phyloP scores from a whole-genome alignment of 441 rosid species.

The Breynia disticha region DNA sequence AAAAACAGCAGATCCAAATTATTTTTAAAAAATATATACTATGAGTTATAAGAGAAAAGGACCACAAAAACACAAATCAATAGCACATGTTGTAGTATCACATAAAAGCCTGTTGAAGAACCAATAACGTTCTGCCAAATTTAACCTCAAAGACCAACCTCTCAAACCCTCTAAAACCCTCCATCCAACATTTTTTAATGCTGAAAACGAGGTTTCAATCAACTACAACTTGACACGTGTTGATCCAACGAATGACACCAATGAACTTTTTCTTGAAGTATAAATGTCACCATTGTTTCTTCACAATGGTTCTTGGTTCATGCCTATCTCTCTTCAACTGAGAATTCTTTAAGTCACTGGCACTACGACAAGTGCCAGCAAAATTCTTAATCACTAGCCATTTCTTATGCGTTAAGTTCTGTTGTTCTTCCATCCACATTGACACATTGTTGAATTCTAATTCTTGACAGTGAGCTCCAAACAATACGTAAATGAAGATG shows the following conservation, averaged over 20 bases:
- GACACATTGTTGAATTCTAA: slow-evolving; percentile 2
- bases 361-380: background rate
- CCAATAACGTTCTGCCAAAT: slow-evolving; percentile 14
- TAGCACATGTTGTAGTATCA: too few species aligned
- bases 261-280: slow-evolving; percentile 14
- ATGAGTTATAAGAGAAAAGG: background rate
- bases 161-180: slow-evolving; percentile 2
- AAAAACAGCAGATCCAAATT: too few species aligned
- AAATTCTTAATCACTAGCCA: background rate
- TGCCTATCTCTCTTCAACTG: background rate
- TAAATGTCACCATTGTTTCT: slow-evolving; percentile 14
- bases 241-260: background rate
- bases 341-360: background rate
- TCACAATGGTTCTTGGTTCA: slow-evolving; percentile 15
- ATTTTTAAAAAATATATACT: too few species aligned
- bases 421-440: background rate
- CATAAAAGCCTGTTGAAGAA: background rate
- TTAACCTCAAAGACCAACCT: slow-evolving; percentile 16
- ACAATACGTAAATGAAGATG: slow-evolving; percentile 15
- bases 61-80: too few species aligned
- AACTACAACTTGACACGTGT: slow-evolving; percentile 30
- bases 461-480: too few species aligned
- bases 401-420: background rate
- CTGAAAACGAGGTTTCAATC: slow-evolving; percentile 15
- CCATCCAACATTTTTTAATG: background rate